Conservation (phyloP, 106 monocot species). For the Dioscorea zingiberensis region DNA sequence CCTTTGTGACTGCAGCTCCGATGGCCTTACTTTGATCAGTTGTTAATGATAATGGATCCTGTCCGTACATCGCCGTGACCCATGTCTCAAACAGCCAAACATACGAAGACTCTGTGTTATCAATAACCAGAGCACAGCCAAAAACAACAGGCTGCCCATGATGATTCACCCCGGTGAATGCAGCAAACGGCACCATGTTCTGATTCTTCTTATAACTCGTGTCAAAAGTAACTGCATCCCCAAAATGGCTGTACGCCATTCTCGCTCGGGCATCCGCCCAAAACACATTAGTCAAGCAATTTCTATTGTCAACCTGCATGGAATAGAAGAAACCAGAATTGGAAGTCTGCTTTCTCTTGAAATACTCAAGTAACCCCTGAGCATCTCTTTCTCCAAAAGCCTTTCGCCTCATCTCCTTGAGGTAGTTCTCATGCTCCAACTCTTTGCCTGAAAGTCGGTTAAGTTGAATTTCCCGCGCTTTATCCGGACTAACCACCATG, state of each 20-base stretch:
- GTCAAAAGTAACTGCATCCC: conserved; percentile 72
- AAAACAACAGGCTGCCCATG: conserved; percentile 52
- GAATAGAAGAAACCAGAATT: conserved; percentile 65
- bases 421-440: conserved; percentile 29
- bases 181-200: conserved; percentile 50
- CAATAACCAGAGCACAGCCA: conserved; percentile 59
- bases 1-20: conserved; percentile 40
- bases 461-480: conserved; percentile 42
- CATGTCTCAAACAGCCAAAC: conserved; percentile 68
- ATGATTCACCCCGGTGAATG: conserved; percentile 62
- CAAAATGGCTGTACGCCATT: conserved; percentile 55
- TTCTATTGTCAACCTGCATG: conserved; percentile 48
- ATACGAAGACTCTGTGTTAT: conserved; percentile 43
- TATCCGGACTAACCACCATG: conserved; percentile 48
- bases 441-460: conserved; percentile 36
- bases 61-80: conserved; percentile 50
- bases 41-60: conserved; percentile 45
- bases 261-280: conserved; percentile 58
- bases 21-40: conserved; percentile 54
- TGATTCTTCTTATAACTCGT: conserved; percentile 54
- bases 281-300: conserved; percentile 48
- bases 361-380: conserved; percentile 48
- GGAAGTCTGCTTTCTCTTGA: conserved; percentile 45
- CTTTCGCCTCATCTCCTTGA: conserved; percentile 42
- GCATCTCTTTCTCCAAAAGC: conserved; percentile 57